These are phyloP conservation scores for Pleodorina starrii DNA, from an alignment of 139 green algal species.

Conservation along the genomic window DNA sequence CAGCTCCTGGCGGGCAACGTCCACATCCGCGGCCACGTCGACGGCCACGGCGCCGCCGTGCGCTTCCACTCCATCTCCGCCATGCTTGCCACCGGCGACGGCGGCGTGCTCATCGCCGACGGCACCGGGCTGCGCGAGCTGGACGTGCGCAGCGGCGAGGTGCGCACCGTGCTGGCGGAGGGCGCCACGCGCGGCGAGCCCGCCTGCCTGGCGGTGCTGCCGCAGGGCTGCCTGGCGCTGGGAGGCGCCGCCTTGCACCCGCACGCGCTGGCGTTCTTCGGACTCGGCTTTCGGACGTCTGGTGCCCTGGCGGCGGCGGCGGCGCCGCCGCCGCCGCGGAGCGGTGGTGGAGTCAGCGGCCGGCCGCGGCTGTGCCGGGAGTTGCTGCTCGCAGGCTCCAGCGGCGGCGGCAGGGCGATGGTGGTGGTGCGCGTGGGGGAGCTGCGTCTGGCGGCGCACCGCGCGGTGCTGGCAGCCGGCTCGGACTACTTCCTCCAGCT, in stretches of 20 bases:
- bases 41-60: neutral
- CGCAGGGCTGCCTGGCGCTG: slow-evolving; percentile 2
- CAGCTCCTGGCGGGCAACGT: neutral
- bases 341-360: no score
- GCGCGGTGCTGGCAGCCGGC: neutral
- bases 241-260: neutral
- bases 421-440: neutral
- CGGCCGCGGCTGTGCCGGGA: neutral
- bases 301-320: neutral
- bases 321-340: neutral
- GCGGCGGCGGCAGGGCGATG: neutral
- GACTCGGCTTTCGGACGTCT: neutral
- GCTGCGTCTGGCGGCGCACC: neutral
- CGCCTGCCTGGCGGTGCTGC: neutral
- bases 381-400: neutral
- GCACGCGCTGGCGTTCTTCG: neutral
- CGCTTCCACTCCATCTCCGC: neutral
- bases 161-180: neutral
- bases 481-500: slow-evolving; percentile 1
- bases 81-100: neutral
- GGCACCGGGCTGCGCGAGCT: neutral
- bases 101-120: neutral
- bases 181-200: neutral
- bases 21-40: neutral
- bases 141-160: neutral